phyloP scores from a whole-genome alignment of 163 green algal species.

The Chlorella variabilis region DNA sequence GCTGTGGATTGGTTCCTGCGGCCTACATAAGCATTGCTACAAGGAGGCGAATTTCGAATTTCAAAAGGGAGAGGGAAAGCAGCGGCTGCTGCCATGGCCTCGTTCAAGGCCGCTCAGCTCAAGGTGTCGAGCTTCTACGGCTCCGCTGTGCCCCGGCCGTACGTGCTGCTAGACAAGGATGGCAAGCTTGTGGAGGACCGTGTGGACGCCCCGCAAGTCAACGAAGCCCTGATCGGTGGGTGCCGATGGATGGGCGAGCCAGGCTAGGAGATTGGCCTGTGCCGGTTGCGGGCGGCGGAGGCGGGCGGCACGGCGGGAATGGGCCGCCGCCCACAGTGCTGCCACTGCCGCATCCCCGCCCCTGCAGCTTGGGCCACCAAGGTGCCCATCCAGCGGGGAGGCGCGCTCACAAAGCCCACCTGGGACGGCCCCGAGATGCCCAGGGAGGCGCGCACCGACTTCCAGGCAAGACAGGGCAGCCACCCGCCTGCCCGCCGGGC shows the following conservation, averaged over 20 bases:
- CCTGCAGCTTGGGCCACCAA: slow-evolving; percentile 32
- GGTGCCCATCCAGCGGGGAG: slow-evolving; percentile 33
- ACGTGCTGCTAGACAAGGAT: slow-evolving; percentile 29
- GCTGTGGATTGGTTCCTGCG: no score
- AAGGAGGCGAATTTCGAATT: no score
- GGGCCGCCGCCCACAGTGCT: no score
- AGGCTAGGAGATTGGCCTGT: no score
- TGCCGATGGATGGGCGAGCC: no score
- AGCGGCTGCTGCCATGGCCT: no score
- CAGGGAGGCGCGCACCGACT: slow-evolving; percentile 24
- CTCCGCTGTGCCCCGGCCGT: slow-evolving; percentile 24
- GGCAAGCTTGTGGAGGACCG: slow-evolving; percentile 13
- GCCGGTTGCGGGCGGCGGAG: no score
- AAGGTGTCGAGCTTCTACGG: slow-evolving; percentile 46
- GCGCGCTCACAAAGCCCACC: slow-evolving; percentile 23
- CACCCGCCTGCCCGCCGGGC: no score
- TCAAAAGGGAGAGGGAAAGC: no score
- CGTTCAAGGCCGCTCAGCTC: neutral
- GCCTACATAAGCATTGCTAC: no score
- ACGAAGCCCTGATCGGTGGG: slow-evolving; percentile 30
- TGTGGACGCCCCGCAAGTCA: slow-evolving; percentile 36
- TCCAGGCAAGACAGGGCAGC: slow-evolving; percentile 21
- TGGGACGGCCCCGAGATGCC: neutral
- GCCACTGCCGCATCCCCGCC: no score
- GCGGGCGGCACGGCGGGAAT: no score